These are phyloP conservation scores for Thinopyrum elongatum DNA, from an alignment of 176 grass and related monocot genomes.

Conservation along the genomic window DNA sequence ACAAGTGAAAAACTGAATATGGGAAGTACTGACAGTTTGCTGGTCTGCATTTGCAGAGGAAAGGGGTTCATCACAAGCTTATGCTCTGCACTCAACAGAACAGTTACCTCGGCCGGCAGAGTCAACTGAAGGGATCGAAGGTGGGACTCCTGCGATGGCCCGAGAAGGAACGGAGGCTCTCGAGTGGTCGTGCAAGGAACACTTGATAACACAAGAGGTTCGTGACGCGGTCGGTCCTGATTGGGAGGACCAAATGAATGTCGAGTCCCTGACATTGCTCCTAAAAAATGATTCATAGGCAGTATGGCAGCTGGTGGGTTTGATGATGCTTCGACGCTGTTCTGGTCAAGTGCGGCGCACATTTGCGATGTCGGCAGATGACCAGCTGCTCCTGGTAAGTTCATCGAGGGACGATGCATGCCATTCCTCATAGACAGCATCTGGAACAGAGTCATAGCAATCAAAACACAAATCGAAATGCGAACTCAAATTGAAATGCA, in stretches of 20 bases:
- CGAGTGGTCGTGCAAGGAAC: constrained; percentile 23
- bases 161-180: constrained; percentile 37
- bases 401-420: constrained; percentile 57
- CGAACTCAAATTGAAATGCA: not conserved
- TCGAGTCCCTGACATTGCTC: constrained; percentile 22
- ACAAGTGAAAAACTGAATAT: not conserved
- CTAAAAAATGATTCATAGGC: constrained; percentile 34
- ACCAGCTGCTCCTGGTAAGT: constrained; percentile 42
- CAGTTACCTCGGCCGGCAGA: constrained; percentile 53
- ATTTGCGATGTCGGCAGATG: constrained; percentile 47
- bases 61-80: not conserved
- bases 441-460: constrained; percentile 25
- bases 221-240: constrained; percentile 26
- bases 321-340: constrained; percentile 29
- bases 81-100: not conserved
- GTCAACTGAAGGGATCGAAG: constrained; percentile 41
- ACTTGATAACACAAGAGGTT: constrained; percentile 25
- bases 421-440: constrained; percentile 92
- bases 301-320: constrained; percentile 25
- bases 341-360: constrained; percentile 24
- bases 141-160: constrained; percentile 26
- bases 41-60: not conserved
- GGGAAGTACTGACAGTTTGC: not conserved
- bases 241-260: constrained; percentile 31
- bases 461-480: not conserved